phyloP scores from a whole-genome alignment of 2,329 filamentous ascomycete genomes.

The Macrophomina phaseolina region DNA sequence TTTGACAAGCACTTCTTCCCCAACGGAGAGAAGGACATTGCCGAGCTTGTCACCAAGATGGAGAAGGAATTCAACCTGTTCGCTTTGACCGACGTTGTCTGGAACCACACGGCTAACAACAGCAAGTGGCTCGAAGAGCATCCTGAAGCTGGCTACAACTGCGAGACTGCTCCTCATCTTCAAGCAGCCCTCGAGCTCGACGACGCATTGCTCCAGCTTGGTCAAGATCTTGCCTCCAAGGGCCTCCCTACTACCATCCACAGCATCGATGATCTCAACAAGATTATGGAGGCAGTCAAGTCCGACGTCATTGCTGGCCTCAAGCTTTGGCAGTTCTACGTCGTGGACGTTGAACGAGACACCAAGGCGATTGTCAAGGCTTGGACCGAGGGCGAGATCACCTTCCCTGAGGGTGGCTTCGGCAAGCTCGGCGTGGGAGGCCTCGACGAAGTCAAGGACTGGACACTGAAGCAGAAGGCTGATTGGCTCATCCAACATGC shows the following conservation, averaged over 20 bases:
- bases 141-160: slow-evolving; percentile 93
- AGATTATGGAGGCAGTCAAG: slow-evolving; percentile 85
- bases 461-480: slow-evolving; percentile 64
- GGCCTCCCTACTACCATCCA: slow-evolving; percentile 78
- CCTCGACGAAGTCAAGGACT: slow-evolving; percentile 59
- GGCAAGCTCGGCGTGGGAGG: slow-evolving; percentile 55
- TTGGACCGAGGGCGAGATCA: slow-evolving; percentile 69
- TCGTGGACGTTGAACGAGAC: slow-evolving; percentile 77
- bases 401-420: slow-evolving; percentile 60
- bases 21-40: slow-evolving; percentile 80
- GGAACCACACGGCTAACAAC: slow-evolving; percentile 97
- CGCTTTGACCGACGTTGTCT: slow-evolving; percentile 92
- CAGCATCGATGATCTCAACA: slow-evolving; percentile 72
- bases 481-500: slow-evolving; percentile 72
- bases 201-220: slow-evolving; percentile 70
- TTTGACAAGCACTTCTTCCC: slow-evolving; percentile 87
- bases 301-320: slow-evolving; percentile 77
- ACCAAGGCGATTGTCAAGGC: slow-evolving; percentile 70
- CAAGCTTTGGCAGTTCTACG: slow-evolving; percentile 93
- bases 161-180: slow-evolving; percentile 81
- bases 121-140: slow-evolving; percentile 93
- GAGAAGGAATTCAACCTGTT: slow-evolving; percentile 84
- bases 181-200: slow-evolving; percentile 76
- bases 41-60: slow-evolving; percentile 77
- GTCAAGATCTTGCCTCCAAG: slow-evolving; percentile 66